Percentiles rank a stretch among this genome's conserved stretches.
Conservation (phyloP, 768 basidiomycete genomes). For the Mycena vulgaris region DNA sequence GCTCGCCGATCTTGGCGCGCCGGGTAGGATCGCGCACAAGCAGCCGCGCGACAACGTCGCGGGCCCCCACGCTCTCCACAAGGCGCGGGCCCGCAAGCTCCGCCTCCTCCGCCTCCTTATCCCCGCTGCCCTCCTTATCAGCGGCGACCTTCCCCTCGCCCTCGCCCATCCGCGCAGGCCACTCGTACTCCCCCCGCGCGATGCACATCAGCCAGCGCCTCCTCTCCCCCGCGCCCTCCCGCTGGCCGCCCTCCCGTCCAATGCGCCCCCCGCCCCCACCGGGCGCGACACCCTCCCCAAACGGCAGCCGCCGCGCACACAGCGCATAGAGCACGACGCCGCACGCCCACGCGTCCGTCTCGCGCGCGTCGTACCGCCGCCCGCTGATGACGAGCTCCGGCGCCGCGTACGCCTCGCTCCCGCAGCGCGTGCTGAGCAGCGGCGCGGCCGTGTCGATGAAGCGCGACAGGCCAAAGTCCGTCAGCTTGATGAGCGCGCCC, state of each 20-base stretch:
- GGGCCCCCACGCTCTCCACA: constrained; percentile 61
- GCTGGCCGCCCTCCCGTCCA: constrained; percentile 42
- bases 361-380: constrained; percentile 79
- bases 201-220: constrained; percentile 82
- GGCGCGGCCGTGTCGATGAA: constrained; percentile 80
- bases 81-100: constrained; percentile 56
- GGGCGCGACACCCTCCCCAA: constrained; percentile 67
- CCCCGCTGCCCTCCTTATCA: constrained; percentile 20
- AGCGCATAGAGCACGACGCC: constrained; percentile 91
- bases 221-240: constrained; percentile 54
- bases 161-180: constrained; percentile 60
- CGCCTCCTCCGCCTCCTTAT: constrained; percentile 39
- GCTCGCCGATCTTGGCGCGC: constrained; percentile 71
- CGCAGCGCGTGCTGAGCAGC: constrained; percentile 84
- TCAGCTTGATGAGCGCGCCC: constrained; percentile 81
- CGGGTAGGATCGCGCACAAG: constrained; percentile 80
- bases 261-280: constrained; percentile 51
- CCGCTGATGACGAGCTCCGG: constrained; percentile 78
- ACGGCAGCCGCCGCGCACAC: constrained; percentile 79
- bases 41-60: constrained; percentile 70
- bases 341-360: constrained; percentile 92
- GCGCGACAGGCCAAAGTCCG: constrained; percentile 92
- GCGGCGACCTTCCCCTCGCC: background rate
- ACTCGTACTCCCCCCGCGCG: constrained; percentile 84
- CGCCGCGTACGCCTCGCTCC: constrained; percentile 91